Conservation (phyloP, 768 basidiomycete species). For the Cantharellus cinnabarinus region DNA sequence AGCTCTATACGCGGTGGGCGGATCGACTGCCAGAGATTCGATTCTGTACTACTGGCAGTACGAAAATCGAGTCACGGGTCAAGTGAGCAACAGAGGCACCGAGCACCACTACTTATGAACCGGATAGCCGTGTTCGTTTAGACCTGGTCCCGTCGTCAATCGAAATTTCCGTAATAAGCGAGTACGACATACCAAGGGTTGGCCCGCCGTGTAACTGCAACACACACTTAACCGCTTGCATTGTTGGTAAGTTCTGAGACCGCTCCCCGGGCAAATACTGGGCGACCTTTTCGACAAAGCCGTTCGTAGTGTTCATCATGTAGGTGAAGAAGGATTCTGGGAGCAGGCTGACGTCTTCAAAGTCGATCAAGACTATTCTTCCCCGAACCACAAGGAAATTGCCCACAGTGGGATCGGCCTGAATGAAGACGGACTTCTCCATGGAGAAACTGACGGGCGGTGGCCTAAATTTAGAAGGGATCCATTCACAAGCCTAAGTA, state of each 20-base stretch:
- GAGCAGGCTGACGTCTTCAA: slow-evolving; percentile 13
- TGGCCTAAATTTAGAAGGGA: background rate
- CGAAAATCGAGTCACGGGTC: no score
- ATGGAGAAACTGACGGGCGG: slow-evolving; percentile 10
- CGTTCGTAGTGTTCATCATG: slow-evolving; percentile 5
- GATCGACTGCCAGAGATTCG: no score
- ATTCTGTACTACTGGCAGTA: no score
- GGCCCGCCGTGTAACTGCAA: slow-evolving; percentile 6
- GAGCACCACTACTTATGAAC: no score
- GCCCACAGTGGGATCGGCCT: slow-evolving; percentile 15
- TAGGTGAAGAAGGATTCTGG: slow-evolving; percentile 11
- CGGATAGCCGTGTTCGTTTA: slow-evolving; percentile 7
- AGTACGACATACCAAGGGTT: slow-evolving; percentile 8
- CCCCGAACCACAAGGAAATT: slow-evolving; percentile 16
- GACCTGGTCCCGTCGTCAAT: slow-evolving; percentile 5
- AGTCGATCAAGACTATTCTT: slow-evolving; percentile 14
- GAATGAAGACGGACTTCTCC: slow-evolving; percentile 15
- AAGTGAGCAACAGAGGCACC: no score
- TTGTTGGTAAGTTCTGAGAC: slow-evolving; percentile 2
- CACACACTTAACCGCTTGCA: background rate
- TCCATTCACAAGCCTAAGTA: slow-evolving; percentile 5
- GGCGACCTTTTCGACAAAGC: background rate
- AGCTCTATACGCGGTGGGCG: no score
- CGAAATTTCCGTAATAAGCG: background rate
- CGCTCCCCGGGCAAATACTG: background rate